Percentiles rank a stretch among this genome's conserved stretches.
These are phyloP conservation scores for Tetrapisispora phaffii DNA, from an alignment of 805 yeast species.

Conservation along the genomic window DNA sequence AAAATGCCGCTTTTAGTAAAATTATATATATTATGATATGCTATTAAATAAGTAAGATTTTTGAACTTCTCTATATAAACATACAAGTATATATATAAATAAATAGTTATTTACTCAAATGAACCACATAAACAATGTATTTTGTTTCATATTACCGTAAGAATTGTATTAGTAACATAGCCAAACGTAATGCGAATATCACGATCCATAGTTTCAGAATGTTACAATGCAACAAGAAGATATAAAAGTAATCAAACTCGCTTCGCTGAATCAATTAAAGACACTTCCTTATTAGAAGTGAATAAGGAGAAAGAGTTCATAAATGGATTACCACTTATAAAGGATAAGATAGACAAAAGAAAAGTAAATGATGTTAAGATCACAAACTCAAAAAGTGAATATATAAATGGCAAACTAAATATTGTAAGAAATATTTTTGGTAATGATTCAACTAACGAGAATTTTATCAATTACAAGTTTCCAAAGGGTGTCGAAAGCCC, in stretches of 20 bases:
- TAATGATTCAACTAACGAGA: slow-evolving; percentile 8
- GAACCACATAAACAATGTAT: no score
- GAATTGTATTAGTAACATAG: no score
- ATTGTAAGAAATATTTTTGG: slow-evolving; percentile 14
- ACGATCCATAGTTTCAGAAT: neutral
- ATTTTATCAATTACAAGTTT: slow-evolving; percentile 9
- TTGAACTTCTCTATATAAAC: no score
- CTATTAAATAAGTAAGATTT: no score
- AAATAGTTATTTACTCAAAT: no score
- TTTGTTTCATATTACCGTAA: no score
- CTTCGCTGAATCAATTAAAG: no score
- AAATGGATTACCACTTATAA: neutral
- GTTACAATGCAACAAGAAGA: no score
- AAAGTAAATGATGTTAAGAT: neutral
- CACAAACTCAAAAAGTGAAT: slow-evolving; percentile 5
- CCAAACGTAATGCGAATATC: neutral
- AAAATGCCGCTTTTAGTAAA: no score
- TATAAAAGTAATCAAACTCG: neutral
- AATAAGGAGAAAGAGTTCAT: neutral
- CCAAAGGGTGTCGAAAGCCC: slow-evolving; percentile 16
- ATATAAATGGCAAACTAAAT: slow-evolving; percentile 14
- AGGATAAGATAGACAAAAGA: neutral
- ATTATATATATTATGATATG: no score
- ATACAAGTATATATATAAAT: no score
- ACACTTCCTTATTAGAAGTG: neutral